phyloP scores from a whole-genome alignment of 2,329 filamentous ascomycete species.

The Alternaria gansuensis region DNA sequence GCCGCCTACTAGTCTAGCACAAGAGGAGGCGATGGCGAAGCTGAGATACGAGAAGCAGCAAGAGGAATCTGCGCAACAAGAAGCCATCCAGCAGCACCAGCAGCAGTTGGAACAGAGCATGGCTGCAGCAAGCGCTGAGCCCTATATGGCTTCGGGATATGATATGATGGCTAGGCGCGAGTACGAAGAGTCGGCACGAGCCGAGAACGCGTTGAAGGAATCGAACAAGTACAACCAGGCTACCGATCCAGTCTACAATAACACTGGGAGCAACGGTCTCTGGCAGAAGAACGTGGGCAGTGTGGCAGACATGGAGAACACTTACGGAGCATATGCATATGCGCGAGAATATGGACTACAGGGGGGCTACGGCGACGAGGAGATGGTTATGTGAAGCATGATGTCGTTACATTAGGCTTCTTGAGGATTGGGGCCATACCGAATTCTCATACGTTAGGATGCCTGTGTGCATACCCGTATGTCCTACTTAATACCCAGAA shows the following conservation, averaged over 20 bases:
- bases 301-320: conserved; percentile 68
- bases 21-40: conserved; percentile 65
- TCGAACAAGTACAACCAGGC: conserved; percentile 62
- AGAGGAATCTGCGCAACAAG: conserved; percentile 36
- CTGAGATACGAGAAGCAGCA: conserved; percentile 66
- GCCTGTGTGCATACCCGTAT: background rate
- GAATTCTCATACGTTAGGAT: background rate
- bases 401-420: background rate
- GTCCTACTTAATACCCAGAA: conserved; percentile 17
- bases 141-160: conserved; percentile 86
- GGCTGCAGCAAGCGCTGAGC: conserved; percentile 65
- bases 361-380: conserved; percentile 46
- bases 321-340: conserved; percentile 71
- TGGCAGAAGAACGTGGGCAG: conserved; percentile 58
- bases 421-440: background rate
- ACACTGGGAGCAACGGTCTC: conserved; percentile 52
- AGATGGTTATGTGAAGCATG: conserved; percentile 52
- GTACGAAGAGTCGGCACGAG: conserved; percentile 63
- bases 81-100: conserved; percentile 42
- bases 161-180: conserved; percentile 72
- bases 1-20: conserved; percentile 64
- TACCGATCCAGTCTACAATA: conserved; percentile 74
- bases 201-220: conserved; percentile 41
- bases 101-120: conserved; percentile 44
- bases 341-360: conserved; percentile 60